phyloP scores from a whole-genome alignment of 306 rosid species.

The Vicia villosa region DNA sequence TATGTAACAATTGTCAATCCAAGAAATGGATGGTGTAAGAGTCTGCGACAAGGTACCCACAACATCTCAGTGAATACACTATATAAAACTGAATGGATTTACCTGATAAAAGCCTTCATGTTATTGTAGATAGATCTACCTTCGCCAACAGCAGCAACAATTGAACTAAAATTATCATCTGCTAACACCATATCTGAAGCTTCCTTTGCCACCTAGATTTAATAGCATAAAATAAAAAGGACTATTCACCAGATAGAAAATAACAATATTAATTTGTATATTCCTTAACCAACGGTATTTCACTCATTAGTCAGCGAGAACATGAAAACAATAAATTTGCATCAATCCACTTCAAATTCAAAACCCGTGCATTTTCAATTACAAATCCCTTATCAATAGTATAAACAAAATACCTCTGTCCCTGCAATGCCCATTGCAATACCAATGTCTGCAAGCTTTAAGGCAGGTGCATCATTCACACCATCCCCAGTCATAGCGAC shows the following conservation, averaged over 20 bases:
- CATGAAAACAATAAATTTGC: neutral
- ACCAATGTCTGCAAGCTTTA: constrained; percentile 96
- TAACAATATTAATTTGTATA: neutral
- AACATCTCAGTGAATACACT: neutral
- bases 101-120: constrained; percentile 98
- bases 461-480: constrained; percentile 97
- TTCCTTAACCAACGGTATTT: constrained; percentile 16
- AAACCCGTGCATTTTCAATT: constrained; percentile 10
- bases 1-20: constrained; percentile 3
- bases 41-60: constrained; percentile 4
- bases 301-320: constrained; percentile 13
- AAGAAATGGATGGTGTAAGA: neutral
- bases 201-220: constrained; percentile 89
- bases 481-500: constrained; percentile 97
- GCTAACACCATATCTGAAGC: constrained; percentile 98
- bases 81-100: constrained; percentile 21
- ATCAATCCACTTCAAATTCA: constrained; percentile 9
- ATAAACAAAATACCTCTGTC: constrained; percentile 68
- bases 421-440: constrained; percentile 98
- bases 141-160: constrained; percentile 94
- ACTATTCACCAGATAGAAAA: constrained; percentile 11
- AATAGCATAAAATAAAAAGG: constrained; percentile 9
- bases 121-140: constrained; percentile 95
- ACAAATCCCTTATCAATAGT: constrained; percentile 4
- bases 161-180: constrained; percentile 90